Evolutionary conservation across 2,329 filamentous ascomycete species (phyloP).

Genomic region (Calonectria crousiana): DNA sequence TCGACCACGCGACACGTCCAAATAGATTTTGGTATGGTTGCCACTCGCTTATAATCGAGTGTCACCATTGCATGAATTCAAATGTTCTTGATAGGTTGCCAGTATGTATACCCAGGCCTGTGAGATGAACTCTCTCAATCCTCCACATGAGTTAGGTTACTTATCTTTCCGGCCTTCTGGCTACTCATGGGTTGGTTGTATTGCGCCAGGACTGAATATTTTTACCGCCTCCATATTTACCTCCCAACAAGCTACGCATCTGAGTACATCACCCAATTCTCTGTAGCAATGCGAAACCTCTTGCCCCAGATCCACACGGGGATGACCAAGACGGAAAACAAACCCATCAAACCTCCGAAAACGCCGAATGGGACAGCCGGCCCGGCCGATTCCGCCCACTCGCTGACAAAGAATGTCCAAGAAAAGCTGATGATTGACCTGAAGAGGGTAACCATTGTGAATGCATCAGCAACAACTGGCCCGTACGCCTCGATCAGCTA

Average conservation of each 20-base stretch:
- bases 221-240: neutral
- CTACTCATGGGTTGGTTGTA: neutral
- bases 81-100: neutral
- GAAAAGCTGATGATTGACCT: slow-evolving; percentile 63
- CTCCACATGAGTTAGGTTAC: neutral
- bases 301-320: slow-evolving; percentile 52
- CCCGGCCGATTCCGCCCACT: slow-evolving; percentile 59
- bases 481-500: slow-evolving; percentile 65
- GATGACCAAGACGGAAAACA: slow-evolving; percentile 56
- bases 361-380: slow-evolving; percentile 63
- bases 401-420: slow-evolving; percentile 65
- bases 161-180: neutral
- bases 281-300: slow-evolving; percentile 52
- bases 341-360: slow-evolving; percentile 63
- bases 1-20: neutral
- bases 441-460: slow-evolving; percentile 63
- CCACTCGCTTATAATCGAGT: too few species aligned
- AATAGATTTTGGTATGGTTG: neutral
- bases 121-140: neutral
- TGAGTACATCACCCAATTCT: neutral
- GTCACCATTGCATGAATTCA: too few species aligned
- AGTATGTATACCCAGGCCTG: neutral
- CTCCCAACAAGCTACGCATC: neutral
- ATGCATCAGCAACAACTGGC: slow-evolving; percentile 62
- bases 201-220: neutral